Evolutionary conservation across 805 yeast species (phyloP).

Genomic region (Grigorovia transvaalensis): DNA sequence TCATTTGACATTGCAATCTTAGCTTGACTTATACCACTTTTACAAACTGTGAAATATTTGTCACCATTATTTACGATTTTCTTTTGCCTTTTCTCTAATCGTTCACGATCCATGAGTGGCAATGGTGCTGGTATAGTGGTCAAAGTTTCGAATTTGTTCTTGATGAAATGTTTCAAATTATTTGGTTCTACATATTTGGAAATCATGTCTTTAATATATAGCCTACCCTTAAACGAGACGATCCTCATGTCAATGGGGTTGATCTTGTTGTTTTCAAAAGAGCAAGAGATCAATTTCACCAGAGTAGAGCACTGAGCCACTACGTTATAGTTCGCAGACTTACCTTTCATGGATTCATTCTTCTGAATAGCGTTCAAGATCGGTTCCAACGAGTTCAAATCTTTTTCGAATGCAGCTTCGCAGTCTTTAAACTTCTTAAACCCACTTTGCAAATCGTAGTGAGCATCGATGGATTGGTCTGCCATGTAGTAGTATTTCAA

Average conservation of each 20-base stretch:
- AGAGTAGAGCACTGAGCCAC: slow-evolving; percentile 80
- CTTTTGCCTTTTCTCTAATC: slow-evolving; percentile 56
- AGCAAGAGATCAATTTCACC: slow-evolving; percentile 46
- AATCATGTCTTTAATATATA: slow-evolving; percentile 46
- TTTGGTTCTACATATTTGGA: slow-evolving; percentile 15
- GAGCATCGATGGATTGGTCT: slow-evolving; percentile 52
- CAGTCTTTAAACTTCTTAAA: slow-evolving; percentile 47
- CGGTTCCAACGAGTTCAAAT: slow-evolving; percentile 35
- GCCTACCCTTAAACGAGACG: slow-evolving; percentile 63
- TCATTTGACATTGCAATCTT: slow-evolving; percentile 75
- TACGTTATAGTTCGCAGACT: slow-evolving; percentile 48
- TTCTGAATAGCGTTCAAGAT: slow-evolving; percentile 44
- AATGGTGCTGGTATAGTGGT: slow-evolving; percentile 72
- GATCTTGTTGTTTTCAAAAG: slow-evolving; percentile 43
- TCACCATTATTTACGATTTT: slow-evolving; percentile 57
- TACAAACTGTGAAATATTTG: slow-evolving; percentile 73
- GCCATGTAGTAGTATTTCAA: slow-evolving; percentile 75
- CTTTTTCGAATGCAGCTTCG: slow-evolving; percentile 38
- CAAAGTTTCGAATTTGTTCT: slow-evolving; percentile 78
- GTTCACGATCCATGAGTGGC: slow-evolving; percentile 52
- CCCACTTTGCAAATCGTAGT: slow-evolving; percentile 57
- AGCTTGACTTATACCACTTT: slow-evolving; percentile 71
- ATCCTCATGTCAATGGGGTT: slow-evolving; percentile 51
- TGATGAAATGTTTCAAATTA: slow-evolving; percentile 38
- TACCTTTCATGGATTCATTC: slow-evolving; percentile 38